Conservation (phyloP, 768 basidiomycete genomes). For the Xerocomus potaroensis region DNA sequence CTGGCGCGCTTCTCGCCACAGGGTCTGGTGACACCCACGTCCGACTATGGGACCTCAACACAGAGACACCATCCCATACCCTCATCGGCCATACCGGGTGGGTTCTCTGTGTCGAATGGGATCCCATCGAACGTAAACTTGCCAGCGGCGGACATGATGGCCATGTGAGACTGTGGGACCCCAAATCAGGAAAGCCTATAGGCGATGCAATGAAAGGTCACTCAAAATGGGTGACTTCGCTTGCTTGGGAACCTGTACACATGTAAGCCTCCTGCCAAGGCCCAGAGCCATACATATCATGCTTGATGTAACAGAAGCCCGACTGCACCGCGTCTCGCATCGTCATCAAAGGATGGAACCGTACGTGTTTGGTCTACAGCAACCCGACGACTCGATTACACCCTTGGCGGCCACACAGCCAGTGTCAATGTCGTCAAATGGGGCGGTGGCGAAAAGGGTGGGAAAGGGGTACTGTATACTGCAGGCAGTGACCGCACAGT, state of each 20-base stretch:
- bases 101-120: slow-evolving; percentile 98
- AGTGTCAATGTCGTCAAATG: slow-evolving; percentile 94
- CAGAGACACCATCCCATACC: slow-evolving; percentile 86
- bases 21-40: slow-evolving; percentile 94
- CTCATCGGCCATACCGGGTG: slow-evolving; percentile 89
- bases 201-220: slow-evolving; percentile 92
- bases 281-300: slow-evolving; percentile 5
- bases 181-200: slow-evolving; percentile 81
- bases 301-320: slow-evolving; percentile 53
- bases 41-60: slow-evolving; percentile 90
- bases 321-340: slow-evolving; percentile 77
- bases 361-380: slow-evolving; percentile 90
- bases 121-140: slow-evolving; percentile 83
- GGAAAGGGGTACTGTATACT: slow-evolving; percentile 81
- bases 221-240: slow-evolving; percentile 92
- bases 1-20: slow-evolving; percentile 85
- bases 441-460: slow-evolving; percentile 77
- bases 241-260: slow-evolving; percentile 96
- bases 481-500: slow-evolving; percentile 94
- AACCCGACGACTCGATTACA: slow-evolving; percentile 69
- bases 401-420: slow-evolving; percentile 90
- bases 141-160: slow-evolving; percentile 96
- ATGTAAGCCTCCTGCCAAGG: slow-evolving; percentile 68
- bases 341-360: slow-evolving; percentile 93
- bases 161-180: slow-evolving; percentile 91